Base-by-base conservation (phyloP, 768 basidiomycete species). In the Peribolospora kevripleyi region DNA sequence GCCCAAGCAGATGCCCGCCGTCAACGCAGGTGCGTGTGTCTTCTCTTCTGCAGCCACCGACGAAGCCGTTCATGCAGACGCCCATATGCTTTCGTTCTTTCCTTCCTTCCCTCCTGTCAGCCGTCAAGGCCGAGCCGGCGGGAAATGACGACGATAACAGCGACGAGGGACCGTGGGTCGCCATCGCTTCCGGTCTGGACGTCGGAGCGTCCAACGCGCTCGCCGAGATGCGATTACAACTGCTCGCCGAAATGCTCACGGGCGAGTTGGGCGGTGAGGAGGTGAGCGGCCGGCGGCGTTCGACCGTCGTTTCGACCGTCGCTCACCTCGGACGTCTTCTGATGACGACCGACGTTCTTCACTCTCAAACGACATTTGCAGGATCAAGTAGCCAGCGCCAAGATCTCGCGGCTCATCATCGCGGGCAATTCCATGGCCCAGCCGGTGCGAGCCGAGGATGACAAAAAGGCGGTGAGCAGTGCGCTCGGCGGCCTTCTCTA, bases 241-340 rank as follows among this genome's bases (percentile, higher is more conserved):
- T 97, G 73, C 69, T 98, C n/a, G 74, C 79, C 3, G 93, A 98
- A 67, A 93, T 83, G 68, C 69, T 98, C 45, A 73, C 76, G 1
- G 86, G 86, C 2, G 91, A 97, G 69, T 72, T 70, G 37, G 85
- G 84, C n/a, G 77, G 77, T 1, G 63, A 68, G 0, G 72, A 75
- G 52, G 69, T 71, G 57, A 60, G 65, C 55, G 39, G 36, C 9
- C 37, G 39, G 42, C 37, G 7, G 4, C 2, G 5, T 55, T n/a
- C 49, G n/a, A 43, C 50, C 42, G 57, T 14, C 4, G 10, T 37
- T 45, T 38, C 48, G 6, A 4, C 11, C 14, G 5, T 14, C 42
- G 14, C n/a, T 3, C 45, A 4, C 52, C 36, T 3, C 7, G 10
- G 5, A 45, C 36, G 36, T 36, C 2, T 36, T 0, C 51, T 7